Evolutionary conservation across 805 yeast genomes (phyloP).

Genomic region (Kazachstania viticola): DNA sequence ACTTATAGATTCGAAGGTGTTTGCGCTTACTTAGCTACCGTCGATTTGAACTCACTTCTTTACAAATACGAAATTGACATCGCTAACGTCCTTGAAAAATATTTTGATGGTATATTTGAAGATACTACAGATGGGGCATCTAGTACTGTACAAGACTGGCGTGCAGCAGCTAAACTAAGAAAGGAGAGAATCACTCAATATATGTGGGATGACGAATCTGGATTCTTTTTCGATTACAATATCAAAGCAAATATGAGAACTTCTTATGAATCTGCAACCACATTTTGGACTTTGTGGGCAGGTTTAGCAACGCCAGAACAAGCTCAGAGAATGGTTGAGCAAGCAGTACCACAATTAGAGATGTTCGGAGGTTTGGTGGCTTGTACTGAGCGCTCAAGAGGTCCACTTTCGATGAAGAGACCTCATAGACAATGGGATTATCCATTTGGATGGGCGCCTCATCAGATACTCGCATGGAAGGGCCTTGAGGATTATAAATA

Average conservation of each 20-base stretch:
- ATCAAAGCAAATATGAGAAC: constrained; percentile 43
- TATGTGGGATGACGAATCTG: constrained; percentile 73
- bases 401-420: constrained; percentile 51
- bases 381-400: constrained; percentile 67
- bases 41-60: constrained; percentile 74
- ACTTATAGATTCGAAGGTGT: constrained; percentile 80
- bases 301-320: constrained; percentile 55
- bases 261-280: constrained; percentile 73
- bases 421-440: constrained; percentile 98
- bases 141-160: constrained; percentile 52
- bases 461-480: constrained; percentile 88
- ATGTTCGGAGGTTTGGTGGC: constrained; percentile 82
- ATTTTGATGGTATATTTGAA: constrained; percentile 40
- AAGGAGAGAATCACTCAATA: constrained; percentile 48
- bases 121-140: constrained; percentile 28
- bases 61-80: constrained; percentile 88
- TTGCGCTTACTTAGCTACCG: constrained; percentile 82
- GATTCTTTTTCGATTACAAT: constrained; percentile 78
- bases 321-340: constrained; percentile 48
- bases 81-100: constrained; percentile 44
- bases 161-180: constrained; percentile 42
- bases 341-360: constrained; percentile 61
- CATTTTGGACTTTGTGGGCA: constrained; percentile 90
- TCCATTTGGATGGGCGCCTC: constrained; percentile 98
- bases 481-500: constrained; percentile 71